Conservation (phyloP, 495 filamentous ascomycete genomes). For the Podospora didyma region DNA sequence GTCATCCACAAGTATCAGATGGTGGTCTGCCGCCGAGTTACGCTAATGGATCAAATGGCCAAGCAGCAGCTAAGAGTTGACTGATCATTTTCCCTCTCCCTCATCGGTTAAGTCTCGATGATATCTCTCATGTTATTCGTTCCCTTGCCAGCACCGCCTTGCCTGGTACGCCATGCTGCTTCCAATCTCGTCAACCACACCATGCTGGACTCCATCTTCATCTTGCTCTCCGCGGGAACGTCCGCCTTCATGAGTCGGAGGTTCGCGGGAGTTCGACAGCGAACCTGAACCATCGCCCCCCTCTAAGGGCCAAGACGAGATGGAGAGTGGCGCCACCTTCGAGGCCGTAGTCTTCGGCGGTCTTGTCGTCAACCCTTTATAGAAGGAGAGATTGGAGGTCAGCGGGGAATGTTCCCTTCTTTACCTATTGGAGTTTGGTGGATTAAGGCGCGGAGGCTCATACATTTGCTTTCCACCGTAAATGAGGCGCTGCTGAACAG, state of each 20-base stretch:
- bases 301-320: conserved; percentile 88
- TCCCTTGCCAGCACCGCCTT: too few species aligned
- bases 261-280: background rate
- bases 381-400: background rate
- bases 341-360: conserved; percentile 77
- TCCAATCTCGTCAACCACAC: too few species aligned
- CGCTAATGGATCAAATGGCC: too few species aligned
- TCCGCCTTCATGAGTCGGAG: background rate
- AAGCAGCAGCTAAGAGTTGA: too few species aligned
- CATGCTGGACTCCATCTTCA: background rate
- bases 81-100: too few species aligned
- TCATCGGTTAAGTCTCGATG: too few species aligned
- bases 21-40: too few species aligned
- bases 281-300: conserved; percentile 45
- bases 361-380: conserved; percentile 84
- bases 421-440: background rate
- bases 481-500: conserved; percentile 94
- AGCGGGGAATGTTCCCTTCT: background rate
- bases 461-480: conserved; percentile 98
- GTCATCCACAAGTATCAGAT: too few species aligned
- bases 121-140: too few species aligned
- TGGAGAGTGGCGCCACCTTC: conserved; percentile 93
- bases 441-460: conserved; percentile 15
- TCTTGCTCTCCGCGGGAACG: conserved; percentile 2
- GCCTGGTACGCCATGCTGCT: too few species aligned